phyloP scores from a whole-genome alignment of 129 eudicot genomes.

The Flaveria sonorensis region DNA sequence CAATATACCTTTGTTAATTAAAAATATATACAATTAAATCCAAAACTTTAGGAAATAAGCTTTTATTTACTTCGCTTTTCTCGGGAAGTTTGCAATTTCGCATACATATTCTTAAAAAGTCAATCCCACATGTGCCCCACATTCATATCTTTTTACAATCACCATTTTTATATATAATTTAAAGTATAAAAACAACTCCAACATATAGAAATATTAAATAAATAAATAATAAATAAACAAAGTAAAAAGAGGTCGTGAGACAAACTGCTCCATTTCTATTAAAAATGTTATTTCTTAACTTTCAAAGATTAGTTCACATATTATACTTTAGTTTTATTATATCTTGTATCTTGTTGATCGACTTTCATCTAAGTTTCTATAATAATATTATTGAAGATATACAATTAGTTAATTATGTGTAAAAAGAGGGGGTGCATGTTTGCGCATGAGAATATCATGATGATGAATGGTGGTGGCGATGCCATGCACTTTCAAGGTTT shows the following conservation, averaged over 20 bases:
- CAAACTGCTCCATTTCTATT: conserved; percentile 15
- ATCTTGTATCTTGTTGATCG: no score
- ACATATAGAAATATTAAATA: not conserved
- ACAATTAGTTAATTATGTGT: not conserved
- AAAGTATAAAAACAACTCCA: not conserved
- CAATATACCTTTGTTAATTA: no score
- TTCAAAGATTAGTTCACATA: not conserved
- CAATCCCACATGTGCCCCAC: conserved; percentile 34
- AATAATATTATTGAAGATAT: no score
- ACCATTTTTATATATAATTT: not conserved
- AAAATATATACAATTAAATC: not conserved
- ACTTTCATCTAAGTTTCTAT: no score
- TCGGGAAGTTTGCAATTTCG: not conserved
- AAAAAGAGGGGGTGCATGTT: not conserved
- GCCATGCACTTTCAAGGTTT: not conserved
- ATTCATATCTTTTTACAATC: conserved; percentile 1
- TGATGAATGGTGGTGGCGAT: conserved; percentile 8
- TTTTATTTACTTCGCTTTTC: not conserved
- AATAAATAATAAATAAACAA: conserved; percentile 3
- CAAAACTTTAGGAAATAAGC: not conserved
- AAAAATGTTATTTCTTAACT: not conserved
- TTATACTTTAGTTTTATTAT: no score
- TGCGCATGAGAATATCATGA: conserved; percentile 9
- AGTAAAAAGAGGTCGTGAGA: conserved; percentile 12
- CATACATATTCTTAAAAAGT: conserved; percentile 21